Evolutionary conservation across 805 yeast genomes (phyloP).

Genomic region (Suhomyces emberorum): DNA sequence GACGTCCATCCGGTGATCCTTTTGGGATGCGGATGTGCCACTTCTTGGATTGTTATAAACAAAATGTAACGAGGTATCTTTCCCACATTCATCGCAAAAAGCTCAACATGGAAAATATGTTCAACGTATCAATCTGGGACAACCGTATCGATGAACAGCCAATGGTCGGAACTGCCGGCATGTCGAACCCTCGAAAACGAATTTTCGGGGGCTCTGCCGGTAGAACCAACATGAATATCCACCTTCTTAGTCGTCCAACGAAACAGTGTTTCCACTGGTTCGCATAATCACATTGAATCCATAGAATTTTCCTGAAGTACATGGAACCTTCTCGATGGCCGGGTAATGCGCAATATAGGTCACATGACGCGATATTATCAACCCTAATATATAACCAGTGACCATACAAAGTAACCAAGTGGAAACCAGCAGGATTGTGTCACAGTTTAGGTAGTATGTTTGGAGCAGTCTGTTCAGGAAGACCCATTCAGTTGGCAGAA

Average conservation of each 20-base stretch:
- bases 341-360: constrained; percentile 5
- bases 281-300: neutral
- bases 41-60: constrained; percentile 51
- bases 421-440: too few species aligned
- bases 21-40: constrained; percentile 65
- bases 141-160: constrained; percentile 48
- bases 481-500: constrained; percentile 54
- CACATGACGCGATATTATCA: too few species aligned
- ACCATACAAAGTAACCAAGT: too few species aligned
- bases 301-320: constrained; percentile 4
- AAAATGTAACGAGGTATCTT: constrained; percentile 68
- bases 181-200: neutral
- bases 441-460: constrained; percentile 43
- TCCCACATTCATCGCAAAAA: constrained; percentile 61
- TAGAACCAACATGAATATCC: constrained; percentile 6
- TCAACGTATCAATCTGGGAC: constrained; percentile 61
- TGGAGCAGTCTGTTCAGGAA: constrained; percentile 74
- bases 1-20: constrained; percentile 20
- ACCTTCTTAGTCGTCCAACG: constrained; percentile 13
- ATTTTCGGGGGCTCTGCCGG: constrained; percentile 2
- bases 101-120: constrained; percentile 80
- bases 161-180: constrained; percentile 2
- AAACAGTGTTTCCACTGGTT: constrained; percentile 4
- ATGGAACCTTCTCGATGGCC: constrained; percentile 1
- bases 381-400: too few species aligned